phyloP scores from a whole-genome alignment of 2,329 filamentous ascomycete species.

The Fusarium pseudoanthophilum region DNA sequence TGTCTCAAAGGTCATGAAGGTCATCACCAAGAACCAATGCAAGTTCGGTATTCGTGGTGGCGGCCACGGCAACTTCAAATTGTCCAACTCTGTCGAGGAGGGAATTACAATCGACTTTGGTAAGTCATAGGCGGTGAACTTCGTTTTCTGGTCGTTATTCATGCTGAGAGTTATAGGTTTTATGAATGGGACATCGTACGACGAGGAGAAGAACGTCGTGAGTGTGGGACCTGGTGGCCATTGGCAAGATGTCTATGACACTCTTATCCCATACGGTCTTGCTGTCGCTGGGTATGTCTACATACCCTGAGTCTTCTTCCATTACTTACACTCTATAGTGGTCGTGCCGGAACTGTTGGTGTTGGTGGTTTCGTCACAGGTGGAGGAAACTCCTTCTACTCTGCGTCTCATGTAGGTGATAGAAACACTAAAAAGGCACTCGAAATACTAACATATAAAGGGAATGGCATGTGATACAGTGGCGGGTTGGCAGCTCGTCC shows the following conservation, averaged over 20 bases:
- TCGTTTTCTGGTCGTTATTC: fast-evolving
- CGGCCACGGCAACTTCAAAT: slow-evolving; percentile 49
- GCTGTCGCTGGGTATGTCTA: slow-evolving; percentile 44
- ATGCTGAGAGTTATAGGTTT: slow-evolving; percentile 32
- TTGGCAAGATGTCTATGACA: slow-evolving; percentile 53
- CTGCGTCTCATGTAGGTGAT: slow-evolving; percentile 40
- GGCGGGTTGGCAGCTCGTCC: slow-evolving; percentile 56
- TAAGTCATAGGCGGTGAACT: neutral
- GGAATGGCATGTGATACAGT: slow-evolving; percentile 55
- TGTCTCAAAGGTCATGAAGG: slow-evolving; percentile 50
- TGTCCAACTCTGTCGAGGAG: slow-evolving; percentile 50
- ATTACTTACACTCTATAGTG: slow-evolving; percentile 31
- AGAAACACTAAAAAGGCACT: fast-evolving
- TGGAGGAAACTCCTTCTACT: slow-evolving; percentile 53
- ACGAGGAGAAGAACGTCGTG: slow-evolving; percentile 45
- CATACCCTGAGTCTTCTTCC: neutral
- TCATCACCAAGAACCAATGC: slow-evolving; percentile 46
- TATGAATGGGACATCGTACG: slow-evolving; percentile 47
- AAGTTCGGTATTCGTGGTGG: slow-evolving; percentile 54
- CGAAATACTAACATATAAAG: neutral
- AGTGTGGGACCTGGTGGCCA: slow-evolving; percentile 50
- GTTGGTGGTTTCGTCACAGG: slow-evolving; percentile 50
- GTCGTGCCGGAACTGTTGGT: slow-evolving; percentile 51
- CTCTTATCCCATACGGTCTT: slow-evolving; percentile 48
- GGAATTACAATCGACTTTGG: slow-evolving; percentile 54